Base-by-base conservation (phyloP, 257 asterid genomes). In the Perilla frutescens region DNA sequence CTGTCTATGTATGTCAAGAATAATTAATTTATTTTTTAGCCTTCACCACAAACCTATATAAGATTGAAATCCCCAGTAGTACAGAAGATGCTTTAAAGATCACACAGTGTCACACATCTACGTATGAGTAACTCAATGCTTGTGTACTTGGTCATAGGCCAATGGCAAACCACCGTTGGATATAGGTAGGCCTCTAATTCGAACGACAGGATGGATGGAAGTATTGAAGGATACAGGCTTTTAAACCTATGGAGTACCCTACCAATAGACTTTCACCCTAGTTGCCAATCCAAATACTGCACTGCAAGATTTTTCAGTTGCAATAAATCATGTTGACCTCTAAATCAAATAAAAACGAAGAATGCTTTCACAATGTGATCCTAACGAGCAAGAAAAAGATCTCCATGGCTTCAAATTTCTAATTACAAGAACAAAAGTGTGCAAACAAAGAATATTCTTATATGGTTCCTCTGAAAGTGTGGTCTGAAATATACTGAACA, bases 61-160 rank as follows among this genome's bases (percentile, higher is more conserved):
- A 31, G 71, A 66, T 66, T 47, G 59, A 48, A 15, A 34, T 49
- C 40, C 37, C 49, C 37, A 34, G 36, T 67, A 37, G 41, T 68
- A 68, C 13, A 49, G 20, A 37, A 51, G 50, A 51, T 37, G 48
- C 73, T 68, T 50, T 68, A 36, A 8, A 4, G 31, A 66, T 14
- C 3, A 31, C 7, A 5, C 1, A 48, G 2, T 49, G 34, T 59
- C 34, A 6, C 34, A 20, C 60, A 32, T 40, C 58, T 31, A 47
- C 5, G 8, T 47, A 66, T n/a, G 58, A 66, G 70, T 14, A 45
- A 45, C 57, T 65, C 26, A 10, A 65, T 65, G 57, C 57, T 49
- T 66, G 58, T 66, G 60, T 48, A 31, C 58, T 49, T 50, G 61
- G 39, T 34, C 60, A 31, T 37, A 48, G 5, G 41, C 60, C 6